Conservation (phyloP, 2,329 filamentous ascomycete genomes). For the Fusarium staphyleae region DNA sequence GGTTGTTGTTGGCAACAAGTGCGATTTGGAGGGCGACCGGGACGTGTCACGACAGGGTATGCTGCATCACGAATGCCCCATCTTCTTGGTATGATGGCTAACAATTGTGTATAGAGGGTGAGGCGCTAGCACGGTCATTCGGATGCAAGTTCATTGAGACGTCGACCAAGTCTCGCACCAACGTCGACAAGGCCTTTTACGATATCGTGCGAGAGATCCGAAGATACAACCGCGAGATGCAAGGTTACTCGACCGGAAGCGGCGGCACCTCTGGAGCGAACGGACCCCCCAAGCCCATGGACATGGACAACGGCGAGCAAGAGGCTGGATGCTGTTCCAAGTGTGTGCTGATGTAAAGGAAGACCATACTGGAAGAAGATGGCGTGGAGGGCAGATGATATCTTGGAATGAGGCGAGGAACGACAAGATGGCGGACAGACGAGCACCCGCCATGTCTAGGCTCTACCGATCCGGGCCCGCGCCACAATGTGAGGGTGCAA, state of each 20-base stretch:
- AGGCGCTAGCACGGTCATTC: constrained; percentile 84
- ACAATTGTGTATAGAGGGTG: constrained; percentile 72
- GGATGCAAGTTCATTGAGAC: constrained; percentile 99
- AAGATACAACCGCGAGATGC: constrained; percentile 98
- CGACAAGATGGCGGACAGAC: constrained; percentile 18
- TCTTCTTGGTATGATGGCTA: constrained; percentile 13
- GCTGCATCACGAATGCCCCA: constrained; percentile 37
- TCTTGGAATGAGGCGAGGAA: constrained; percentile 13
- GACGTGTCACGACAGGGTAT: constrained; percentile 91
- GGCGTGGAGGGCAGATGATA: constrained; percentile 18
- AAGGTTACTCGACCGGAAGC: constrained; percentile 78
- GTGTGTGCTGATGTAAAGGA: constrained; percentile 83
- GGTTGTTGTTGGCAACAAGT: constrained; percentile 99
- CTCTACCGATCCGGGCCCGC: constrained; percentile 19
- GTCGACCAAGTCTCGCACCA: constrained; percentile 96
- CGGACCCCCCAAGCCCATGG: constrained; percentile 75
- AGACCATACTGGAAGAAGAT: constrained; percentile 14
- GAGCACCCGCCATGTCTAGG: constrained; percentile 15
- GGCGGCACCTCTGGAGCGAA: constrained; percentile 68
- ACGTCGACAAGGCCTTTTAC: constrained; percentile 98
- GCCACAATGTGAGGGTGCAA: constrained; percentile 32
- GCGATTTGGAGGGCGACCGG: constrained; percentile 92
- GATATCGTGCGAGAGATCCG: constrained; percentile 98
- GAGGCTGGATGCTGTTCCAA: constrained; percentile 83
- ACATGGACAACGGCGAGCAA: constrained; percentile 73